Base-by-base conservation (phyloP, 176 grass and related monocot species). In the Cymbopogon citratus region DNA sequence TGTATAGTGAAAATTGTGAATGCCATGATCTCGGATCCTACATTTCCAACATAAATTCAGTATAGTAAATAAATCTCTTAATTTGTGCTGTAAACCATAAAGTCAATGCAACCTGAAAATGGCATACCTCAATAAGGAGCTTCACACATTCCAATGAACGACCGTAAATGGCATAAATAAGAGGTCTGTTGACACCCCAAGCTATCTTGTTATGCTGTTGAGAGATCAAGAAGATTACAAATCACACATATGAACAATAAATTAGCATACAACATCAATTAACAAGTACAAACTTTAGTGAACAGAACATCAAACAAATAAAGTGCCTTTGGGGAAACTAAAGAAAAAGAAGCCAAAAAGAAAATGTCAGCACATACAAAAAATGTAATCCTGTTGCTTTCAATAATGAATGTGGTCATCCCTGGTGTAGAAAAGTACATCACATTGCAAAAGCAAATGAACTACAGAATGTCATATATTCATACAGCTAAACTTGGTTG, bases 151-250 rank as follows among this genome's bases (percentile, higher is more conserved):
- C 70, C 8, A 40, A 16, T 69, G 78, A 80, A 23, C 45, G 3
- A 6, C 31, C 46, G 26, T 10, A 18, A 80, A 68, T 56, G 56
- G 78, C 78, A 68, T 51, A 31, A 69, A 80, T 49, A 69, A 80
- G 78, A 69, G 78, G 64, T 40, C 21, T 57, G 14, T 18, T 56
- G 46, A 12, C 31, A 25, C 78, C 66, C 29, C 33, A 69, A 39
- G 78, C 33, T 80, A 69, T 80, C 48, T 69, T 40, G 46, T 29
- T 74, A 57, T 38, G 33, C 78, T 80, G 46, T 68, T 56, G 46
- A 80, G 3, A 51, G 21, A 80, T 69, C 5, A 39, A 40, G 64
- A 69, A 41, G 39, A 41, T 56, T 57, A 69, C 31, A 56, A 57
- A 49, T 35, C 48, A 0, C 21, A 36, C 15, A 40, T 38, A 69